These are phyloP conservation scores for Globisporangium irregulare DNA, from an alignment of 352 stramenopile genomes.

Conservation along the genomic window DNA sequence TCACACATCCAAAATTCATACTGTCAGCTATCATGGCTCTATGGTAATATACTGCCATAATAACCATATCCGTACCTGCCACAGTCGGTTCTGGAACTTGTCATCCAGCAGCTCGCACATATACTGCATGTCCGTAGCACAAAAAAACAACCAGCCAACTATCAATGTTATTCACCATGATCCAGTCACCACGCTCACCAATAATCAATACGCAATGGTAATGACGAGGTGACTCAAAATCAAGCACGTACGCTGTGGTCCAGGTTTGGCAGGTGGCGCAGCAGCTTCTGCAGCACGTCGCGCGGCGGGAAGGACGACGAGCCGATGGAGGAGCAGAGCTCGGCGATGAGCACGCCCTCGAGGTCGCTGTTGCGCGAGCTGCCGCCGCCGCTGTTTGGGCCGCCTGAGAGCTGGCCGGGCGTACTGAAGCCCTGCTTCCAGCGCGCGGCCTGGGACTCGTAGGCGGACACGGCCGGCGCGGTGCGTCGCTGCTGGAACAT, in stretches of 20 bases:
- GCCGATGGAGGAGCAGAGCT: constrained; percentile 77
- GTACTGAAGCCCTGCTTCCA: constrained; percentile 72
- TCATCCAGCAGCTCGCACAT: constrained; percentile 81
- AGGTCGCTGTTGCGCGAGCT: constrained; percentile 43
- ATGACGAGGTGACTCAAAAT: neutral
- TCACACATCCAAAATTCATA: neutral
- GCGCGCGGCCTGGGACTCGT: constrained; percentile 67
- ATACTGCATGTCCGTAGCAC: constrained; percentile 35
- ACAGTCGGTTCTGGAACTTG: constrained; percentile 80
- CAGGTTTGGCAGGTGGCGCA: constrained; percentile 67
- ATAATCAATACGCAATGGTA: neutral
- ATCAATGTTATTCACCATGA: neutral
- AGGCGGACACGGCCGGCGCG: constrained; percentile 43
- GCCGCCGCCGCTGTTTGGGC: constrained; percentile 5
- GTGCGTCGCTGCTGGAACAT: constrained; percentile 23
- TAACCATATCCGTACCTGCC: constrained; percentile 35
- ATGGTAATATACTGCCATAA: neutral
- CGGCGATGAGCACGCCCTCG: constrained; percentile 64
- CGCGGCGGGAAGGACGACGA: constrained; percentile 78
- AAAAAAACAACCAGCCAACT: neutral
- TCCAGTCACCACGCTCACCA: neutral
- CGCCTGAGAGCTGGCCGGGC: neutral
- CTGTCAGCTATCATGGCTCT: neutral
- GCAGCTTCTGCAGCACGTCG: constrained; percentile 74
- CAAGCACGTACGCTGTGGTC: constrained; percentile 52